A percentile compares a stretch with the other conserved stretches of the same genome.
Evolutionary conservation across 345 rosid species (phyloP).

Genomic region (Populus simonii): DNA sequence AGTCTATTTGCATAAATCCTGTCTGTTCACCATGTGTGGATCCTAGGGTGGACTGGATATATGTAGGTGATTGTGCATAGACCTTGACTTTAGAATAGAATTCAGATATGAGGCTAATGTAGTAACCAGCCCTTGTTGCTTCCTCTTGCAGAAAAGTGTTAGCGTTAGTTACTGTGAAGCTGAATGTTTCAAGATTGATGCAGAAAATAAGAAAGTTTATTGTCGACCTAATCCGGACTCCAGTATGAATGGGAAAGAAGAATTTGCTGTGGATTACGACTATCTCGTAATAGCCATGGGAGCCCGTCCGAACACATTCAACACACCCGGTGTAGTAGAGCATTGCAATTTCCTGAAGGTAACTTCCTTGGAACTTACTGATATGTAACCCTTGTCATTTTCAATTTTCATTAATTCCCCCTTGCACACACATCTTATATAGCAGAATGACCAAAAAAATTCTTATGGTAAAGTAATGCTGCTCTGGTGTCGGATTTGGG

Average conservation of each 20-base stretch:
- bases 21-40: background rate
- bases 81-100: background rate
- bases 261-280: constrained; percentile 78
- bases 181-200: constrained; percentile 86
- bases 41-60: background rate
- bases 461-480: background rate
- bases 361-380: background rate
- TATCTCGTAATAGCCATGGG: constrained; percentile 95
- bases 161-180: constrained; percentile 68
- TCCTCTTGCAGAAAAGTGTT: constrained; percentile 49
- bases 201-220: constrained; percentile 65
- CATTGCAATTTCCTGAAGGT: constrained; percentile 94
- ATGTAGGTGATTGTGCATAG: background rate
- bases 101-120: background rate
- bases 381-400: background rate
- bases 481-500: background rate
- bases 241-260: constrained; percentile 52
- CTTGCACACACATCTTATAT: no score
- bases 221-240: constrained; percentile 55
- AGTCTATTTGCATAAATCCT: background rate
- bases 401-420: background rate
- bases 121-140: background rate
- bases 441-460: no score
- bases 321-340: constrained; percentile 91
- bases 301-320: constrained; percentile 89